phyloP scores from a whole-genome alignment of 2,329 filamentous ascomycete genomes.

The Trichoderma hamatum region DNA sequence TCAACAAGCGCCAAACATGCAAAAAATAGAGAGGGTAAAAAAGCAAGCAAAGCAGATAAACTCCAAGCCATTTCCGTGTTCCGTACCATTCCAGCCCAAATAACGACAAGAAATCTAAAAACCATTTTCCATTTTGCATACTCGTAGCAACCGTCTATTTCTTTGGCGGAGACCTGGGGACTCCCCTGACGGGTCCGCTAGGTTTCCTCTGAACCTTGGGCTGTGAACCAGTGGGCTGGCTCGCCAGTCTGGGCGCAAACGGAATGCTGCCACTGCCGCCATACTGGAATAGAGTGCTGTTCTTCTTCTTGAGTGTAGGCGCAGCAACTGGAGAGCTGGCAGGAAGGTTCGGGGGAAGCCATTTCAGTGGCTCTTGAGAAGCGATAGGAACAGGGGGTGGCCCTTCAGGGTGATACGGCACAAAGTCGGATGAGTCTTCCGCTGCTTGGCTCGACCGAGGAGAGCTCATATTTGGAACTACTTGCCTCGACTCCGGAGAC shows the following conservation, averaged over 20 bases:
- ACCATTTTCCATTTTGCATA: not conserved
- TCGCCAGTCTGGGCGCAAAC: slow-evolving; percentile 42
- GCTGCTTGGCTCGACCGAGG: slow-evolving; percentile 35
- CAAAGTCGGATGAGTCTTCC: slow-evolving; percentile 43
- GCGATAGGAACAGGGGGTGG: slow-evolving; percentile 45
- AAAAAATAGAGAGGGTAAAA: not conserved
- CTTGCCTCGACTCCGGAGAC: slow-evolving; percentile 33
- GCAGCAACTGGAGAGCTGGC: slow-evolving; percentile 39
- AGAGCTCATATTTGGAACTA: slow-evolving; percentile 37
- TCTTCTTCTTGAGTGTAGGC: slow-evolving; percentile 43
- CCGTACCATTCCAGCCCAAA: not conserved
- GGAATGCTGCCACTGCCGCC: slow-evolving; percentile 52
- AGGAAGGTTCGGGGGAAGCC: slow-evolving; percentile 53
- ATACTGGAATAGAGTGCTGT: slow-evolving; percentile 41
- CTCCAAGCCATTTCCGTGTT: slow-evolving; percentile 9
- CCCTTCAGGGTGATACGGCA: slow-evolving; percentile 60
- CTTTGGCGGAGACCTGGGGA: not conserved
- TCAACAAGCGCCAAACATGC: not conserved
- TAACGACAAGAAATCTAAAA: slow-evolving; percentile 8
- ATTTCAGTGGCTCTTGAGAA: slow-evolving; percentile 49
- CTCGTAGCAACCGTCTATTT: slow-evolving; percentile 1
- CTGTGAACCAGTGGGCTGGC: not conserved
- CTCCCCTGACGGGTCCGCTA: not conserved
- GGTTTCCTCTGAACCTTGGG: slow-evolving; percentile 10
- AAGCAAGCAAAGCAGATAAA: slow-evolving; percentile 4